phyloP scores from a whole-genome alignment of 805 yeast species.

The Priceomyces fermenticarens region DNA sequence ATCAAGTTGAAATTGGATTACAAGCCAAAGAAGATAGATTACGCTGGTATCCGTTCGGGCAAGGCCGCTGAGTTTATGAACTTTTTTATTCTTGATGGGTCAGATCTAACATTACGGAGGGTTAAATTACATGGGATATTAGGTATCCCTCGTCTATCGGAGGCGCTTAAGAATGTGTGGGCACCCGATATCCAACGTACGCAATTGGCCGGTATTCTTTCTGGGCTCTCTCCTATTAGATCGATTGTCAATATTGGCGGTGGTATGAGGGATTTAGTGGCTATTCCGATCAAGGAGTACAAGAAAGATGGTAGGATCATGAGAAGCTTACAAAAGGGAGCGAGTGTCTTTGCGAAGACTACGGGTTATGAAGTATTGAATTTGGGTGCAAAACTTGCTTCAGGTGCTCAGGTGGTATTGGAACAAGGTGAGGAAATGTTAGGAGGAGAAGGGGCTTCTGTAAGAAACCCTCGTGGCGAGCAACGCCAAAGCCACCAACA shows the following conservation, averaged over 20 bases:
- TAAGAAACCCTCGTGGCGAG: constrained; percentile 26
- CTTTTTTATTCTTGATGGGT: constrained; percentile 83
- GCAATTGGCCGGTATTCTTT: constrained; percentile 75
- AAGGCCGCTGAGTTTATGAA: constrained; percentile 84
- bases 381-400: constrained; percentile 79
- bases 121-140: constrained; percentile 69
- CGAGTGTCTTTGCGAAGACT: constrained; percentile 66
- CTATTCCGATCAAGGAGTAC: constrained; percentile 73
- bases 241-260: constrained; percentile 75
- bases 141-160: constrained; percentile 64
- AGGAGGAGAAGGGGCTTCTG: constrained; percentile 69
- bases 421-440: constrained; percentile 77
- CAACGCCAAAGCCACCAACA: constrained; percentile 3
- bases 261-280: constrained; percentile 70
- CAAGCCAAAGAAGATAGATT: constrained; percentile 86
- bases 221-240: constrained; percentile 81
- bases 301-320: constrained; percentile 67
- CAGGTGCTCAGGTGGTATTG: constrained; percentile 79
- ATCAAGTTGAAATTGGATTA: constrained; percentile 75
- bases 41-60: constrained; percentile 81
- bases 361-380: constrained; percentile 79
- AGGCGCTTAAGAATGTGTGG: constrained; percentile 68
- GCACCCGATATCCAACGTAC: constrained; percentile 81
- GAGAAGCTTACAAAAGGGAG: constrained; percentile 73
- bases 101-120: constrained; percentile 62